These are phyloP conservation scores for Obelidium mucronatum DNA, from an alignment of 192 early-diverging fungal species.

Conservation along the genomic window DNA sequence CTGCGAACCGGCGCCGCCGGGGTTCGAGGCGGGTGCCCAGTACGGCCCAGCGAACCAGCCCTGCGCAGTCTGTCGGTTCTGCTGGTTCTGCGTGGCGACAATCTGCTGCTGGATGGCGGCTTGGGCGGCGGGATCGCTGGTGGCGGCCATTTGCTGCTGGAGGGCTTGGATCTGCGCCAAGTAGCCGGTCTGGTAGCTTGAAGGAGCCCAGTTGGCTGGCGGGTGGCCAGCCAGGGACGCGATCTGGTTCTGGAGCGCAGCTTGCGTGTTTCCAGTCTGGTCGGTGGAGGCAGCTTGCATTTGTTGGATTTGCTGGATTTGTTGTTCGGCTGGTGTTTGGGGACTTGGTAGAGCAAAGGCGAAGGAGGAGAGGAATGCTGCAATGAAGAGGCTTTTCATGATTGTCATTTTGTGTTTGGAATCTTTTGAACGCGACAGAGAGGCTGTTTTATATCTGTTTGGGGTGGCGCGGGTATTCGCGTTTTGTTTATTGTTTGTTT, in stretches of 20 bases:
- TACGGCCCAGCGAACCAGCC: background rate
- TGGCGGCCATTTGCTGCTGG: background rate
- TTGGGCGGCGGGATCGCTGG: background rate
- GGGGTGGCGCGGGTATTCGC: no score
- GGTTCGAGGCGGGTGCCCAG: background rate
- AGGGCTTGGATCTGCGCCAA: conserved; percentile 11
- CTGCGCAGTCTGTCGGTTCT: background rate
- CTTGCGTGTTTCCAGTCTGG: background rate
- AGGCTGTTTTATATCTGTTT: no score
- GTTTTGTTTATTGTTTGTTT: no score
- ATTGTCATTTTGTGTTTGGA: no score
- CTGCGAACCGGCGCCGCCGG: background rate
- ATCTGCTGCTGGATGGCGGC: conserved; percentile 8
- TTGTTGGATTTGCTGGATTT: background rate
- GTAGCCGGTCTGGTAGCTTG: background rate
- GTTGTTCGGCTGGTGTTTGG: background rate
- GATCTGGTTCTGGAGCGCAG: background rate
- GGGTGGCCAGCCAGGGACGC: background rate
- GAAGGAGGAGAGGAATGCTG: no score
- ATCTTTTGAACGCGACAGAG: no score
- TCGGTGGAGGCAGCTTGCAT: background rate
- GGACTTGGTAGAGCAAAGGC: background rate
- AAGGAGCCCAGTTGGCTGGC: background rate
- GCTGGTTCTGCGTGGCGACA: background rate
- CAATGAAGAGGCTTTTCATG: no score